Evolutionary conservation across 176 grass and related monocot genomes (phyloP).

Genomic region (Oryza nivara): DNA sequence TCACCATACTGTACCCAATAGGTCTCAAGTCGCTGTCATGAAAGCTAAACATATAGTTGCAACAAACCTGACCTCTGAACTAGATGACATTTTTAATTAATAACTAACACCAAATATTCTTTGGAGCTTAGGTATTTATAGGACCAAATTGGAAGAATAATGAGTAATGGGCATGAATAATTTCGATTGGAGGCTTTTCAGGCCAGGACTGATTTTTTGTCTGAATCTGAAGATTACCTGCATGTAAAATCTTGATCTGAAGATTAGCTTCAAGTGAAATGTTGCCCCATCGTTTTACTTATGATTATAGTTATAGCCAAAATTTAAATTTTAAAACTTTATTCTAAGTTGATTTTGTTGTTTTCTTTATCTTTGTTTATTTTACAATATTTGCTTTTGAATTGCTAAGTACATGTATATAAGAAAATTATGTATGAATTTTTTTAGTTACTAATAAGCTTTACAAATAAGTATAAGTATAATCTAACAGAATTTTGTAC

Average conservation of each 20-base stretch:
- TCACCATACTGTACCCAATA: conserved; percentile 17
- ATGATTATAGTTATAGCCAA: too few species aligned
- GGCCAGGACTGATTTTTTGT: background rate
- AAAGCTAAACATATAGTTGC: conserved; percentile 18
- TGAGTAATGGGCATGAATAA: background rate
- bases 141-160: conserved; percentile 9
- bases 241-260: background rate
- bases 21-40: conserved; percentile 44
- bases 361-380: too few species aligned
- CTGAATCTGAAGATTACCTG: background rate
- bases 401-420: too few species aligned
- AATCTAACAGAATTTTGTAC: background rate
- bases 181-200: background rate
- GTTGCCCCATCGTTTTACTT: too few species aligned
- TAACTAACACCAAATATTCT: conserved; percentile 23
- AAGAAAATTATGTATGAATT: too few species aligned
- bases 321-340: too few species aligned
- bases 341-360: too few species aligned
- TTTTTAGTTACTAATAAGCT: too few species aligned
- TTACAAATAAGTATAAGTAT: too few species aligned
- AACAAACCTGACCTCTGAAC: conserved; percentile 49
- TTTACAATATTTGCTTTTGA: too few species aligned
- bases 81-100: conserved; percentile 20
- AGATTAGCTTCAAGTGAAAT: background rate
- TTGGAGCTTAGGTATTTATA: background rate